Evolutionary conservation across 2,329 filamentous ascomycete species (phyloP).

Genomic region (Sclerotinia spermophila): DNA sequence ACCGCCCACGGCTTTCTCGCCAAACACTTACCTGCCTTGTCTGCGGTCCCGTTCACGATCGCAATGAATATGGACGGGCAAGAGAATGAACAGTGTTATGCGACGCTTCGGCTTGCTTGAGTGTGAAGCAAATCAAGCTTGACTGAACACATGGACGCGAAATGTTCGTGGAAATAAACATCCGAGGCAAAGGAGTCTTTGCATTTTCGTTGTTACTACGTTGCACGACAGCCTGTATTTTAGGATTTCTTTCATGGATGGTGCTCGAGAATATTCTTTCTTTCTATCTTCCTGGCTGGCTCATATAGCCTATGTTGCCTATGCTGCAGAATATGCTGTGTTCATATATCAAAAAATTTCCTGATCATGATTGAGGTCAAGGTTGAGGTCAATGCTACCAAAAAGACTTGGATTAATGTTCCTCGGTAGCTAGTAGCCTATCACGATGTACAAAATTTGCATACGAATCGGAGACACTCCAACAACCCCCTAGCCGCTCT

Average conservation of each 20-base stretch:
- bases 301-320: background rate
- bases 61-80: background rate
- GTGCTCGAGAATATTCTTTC: constrained; percentile 6
- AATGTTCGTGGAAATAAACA: constrained; percentile 1
- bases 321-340: constrained; percentile 2
- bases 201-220: constrained; percentile 12
- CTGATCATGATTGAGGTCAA: background rate
- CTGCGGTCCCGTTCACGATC: background rate
- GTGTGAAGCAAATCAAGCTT: constrained; percentile 1
- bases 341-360: background rate
- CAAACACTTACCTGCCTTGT: background rate
- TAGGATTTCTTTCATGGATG: background rate
- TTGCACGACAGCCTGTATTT: constrained; percentile 8
- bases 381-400: background rate
- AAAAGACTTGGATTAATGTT: background rate
- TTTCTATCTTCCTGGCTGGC: background rate
- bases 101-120: background rate
- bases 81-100: background rate
- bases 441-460: background rate
- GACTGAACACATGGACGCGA: background rate
- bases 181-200: constrained; percentile 6
- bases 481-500: background rate
- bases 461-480: constrained; percentile 4
- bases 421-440: constrained; percentile 1
- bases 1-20: constrained; percentile 1